phyloP scores from a whole-genome alignment of 192 early-diverging fungal genomes.

The Backusella parvicylindrica region DNA sequence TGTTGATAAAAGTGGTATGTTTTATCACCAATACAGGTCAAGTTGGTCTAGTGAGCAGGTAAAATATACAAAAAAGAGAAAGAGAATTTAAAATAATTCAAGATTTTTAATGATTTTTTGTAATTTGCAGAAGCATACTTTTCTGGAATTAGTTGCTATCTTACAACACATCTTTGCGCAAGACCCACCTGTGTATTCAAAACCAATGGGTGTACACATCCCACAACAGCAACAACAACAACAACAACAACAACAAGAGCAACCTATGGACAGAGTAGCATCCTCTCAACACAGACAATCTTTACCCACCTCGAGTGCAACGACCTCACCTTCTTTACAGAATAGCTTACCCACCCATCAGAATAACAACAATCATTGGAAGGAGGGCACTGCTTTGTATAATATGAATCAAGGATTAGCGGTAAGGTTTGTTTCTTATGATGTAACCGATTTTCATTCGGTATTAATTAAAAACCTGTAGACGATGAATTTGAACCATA shows the following conservation, averaged over 20 bases:
- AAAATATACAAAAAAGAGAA: not conserved
- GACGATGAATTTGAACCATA: not conserved
- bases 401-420: conserved; percentile 8
- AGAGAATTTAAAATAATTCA: not conserved
- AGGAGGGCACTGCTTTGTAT: conserved; percentile 6
- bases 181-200: conserved; percentile 75
- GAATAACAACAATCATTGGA: not conserved
- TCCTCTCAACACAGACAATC: conserved; percentile 7
- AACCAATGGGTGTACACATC: conserved; percentile 21
- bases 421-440: not conserved
- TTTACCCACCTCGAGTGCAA: conserved; percentile 7
- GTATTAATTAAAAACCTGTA: not conserved
- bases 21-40: conserved; percentile 82
- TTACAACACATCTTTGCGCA: conserved; percentile 67
- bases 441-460: not conserved
- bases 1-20: conserved; percentile 76
- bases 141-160: conserved; percentile 52
- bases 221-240: conserved; percentile 21
- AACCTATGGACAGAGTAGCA: not conserved
- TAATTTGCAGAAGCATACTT: conserved; percentile 42
- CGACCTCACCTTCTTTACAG: not conserved
- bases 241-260: conserved; percentile 24
- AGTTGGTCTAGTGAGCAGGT: conserved; percentile 48
- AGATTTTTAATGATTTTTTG: too few species aligned
- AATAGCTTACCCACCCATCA: not conserved